Base-by-base conservation (phyloP, 768 basidiomycete species). In the Termitomyces sp. region DNA sequence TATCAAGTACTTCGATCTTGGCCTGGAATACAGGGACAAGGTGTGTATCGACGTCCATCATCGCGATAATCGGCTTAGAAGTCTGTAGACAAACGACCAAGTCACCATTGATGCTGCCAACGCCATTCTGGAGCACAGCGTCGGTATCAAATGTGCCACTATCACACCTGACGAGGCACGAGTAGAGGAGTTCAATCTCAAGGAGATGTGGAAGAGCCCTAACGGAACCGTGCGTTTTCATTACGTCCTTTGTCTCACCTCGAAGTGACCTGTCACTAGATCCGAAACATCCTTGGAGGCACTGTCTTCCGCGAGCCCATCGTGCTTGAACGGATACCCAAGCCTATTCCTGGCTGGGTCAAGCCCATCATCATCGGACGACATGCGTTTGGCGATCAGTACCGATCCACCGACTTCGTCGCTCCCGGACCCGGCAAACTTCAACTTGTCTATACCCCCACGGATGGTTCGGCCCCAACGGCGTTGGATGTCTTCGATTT, bases 271-370 rank as follows among this genome's bases (percentile, higher is more conserved):
- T n/a, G 32, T 58, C 61, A 28, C 58, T 42, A 92, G 87, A 98
- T 98, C 75, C 91, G 96, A 64, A 99, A 99, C 74, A 97, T 98
- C 70, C 88, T 98, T 54, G 95, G 94, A 36, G 97, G 97, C 45
- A 98, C 97, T 20, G 96, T 99, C 57, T 98, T 98, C 87, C 89
- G 97, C 65, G 97, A 97, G 75, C 97, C 97, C 66, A 98, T 99
- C 77, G 88, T 98, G 73, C 84, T 98, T 35, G 73, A 87, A 54
- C 86, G 88, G 66, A 91, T 99, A 70, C 97, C 96, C 36, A 91
- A 90, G 71, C 94, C 96, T 8, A 83, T 98, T 44, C 97, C 97
- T 42, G 96, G 97, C 42, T 99, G 97, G 97, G 82, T 86, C 58
- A 95, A 98, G 69, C 96, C 97, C 49, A 99, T 99, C 70, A 81